Evolutionary conservation across 306 rosid genomes (phyloP).

Genomic region (Vigna nakashimae): DNA sequence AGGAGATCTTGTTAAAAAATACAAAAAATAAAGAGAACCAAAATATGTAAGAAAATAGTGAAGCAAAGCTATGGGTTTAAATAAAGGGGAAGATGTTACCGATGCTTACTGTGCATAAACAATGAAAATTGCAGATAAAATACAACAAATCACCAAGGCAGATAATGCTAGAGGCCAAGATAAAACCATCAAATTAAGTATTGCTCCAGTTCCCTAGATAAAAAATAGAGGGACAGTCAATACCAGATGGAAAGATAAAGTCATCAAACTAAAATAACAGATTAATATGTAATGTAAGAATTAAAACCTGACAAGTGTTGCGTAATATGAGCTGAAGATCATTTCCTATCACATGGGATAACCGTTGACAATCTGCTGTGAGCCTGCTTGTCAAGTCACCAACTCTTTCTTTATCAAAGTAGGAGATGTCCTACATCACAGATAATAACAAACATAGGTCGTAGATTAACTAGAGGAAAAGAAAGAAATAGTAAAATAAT

Average conservation of each 20-base stretch:
- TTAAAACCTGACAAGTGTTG: conserved; percentile 67
- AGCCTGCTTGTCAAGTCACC: conserved; percentile 89
- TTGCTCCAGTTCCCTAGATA: conserved; percentile 80
- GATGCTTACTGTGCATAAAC: conserved; percentile 70
- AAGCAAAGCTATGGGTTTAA: background rate
- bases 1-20: background rate
- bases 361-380: conserved; percentile 76
- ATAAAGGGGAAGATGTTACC: conserved; percentile 33
- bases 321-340: conserved; percentile 69
- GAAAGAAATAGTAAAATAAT: conserved; percentile 5
- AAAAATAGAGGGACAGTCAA: conserved; percentile 38
- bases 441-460: conserved; percentile 34
- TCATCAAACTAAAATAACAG: conserved; percentile 28
- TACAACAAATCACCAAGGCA: conserved; percentile 67
- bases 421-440: conserved; percentile 68
- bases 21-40: background rate
- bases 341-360: conserved; percentile 69
- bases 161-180: conserved; percentile 90
- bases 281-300: conserved; percentile 35
- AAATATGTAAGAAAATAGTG: background rate
- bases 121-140: conserved; percentile 65
- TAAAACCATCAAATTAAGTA: conserved; percentile 69
- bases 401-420: conserved; percentile 74
- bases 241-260: conserved; percentile 1
- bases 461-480: conserved; percentile 2